phyloP scores from a whole-genome alignment of 208 protist genomes.

The Trypanosoma theileri region DNA sequence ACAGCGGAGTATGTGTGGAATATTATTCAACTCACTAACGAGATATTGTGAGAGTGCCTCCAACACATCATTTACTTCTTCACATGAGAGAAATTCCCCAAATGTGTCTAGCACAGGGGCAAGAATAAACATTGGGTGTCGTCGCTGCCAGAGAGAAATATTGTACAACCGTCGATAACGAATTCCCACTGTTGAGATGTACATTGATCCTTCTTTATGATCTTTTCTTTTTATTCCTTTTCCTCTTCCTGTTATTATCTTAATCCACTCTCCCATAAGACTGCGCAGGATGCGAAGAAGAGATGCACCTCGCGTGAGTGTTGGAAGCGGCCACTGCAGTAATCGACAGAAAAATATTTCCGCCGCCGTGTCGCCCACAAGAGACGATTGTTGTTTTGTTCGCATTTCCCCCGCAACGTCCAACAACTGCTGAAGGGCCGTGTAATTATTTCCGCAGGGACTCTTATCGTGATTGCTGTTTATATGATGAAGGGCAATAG shows the following conservation, averaged over 20 bases:
- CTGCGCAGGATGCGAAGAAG: conserved; percentile 3
- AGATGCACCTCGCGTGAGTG: conserved; percentile 6
- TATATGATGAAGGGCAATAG: conserved; percentile 2
- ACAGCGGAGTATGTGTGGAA: conserved; percentile 57
- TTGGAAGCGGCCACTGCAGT: conserved; percentile 14
- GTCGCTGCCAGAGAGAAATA: conserved; percentile 75
- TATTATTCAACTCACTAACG: conserved; percentile 25
- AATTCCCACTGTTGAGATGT: neutral
- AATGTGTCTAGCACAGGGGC: conserved; percentile 34
- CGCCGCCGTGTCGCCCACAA: neutral
- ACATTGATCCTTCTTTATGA: neutral
- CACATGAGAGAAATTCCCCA: conserved; percentile 16
- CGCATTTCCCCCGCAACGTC: conserved; percentile 18
- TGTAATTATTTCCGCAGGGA: neutral
- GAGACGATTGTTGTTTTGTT: neutral
- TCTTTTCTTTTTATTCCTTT: neutral
- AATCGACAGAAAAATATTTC: conserved; percentile 10
- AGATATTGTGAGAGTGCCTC: conserved; percentile 39
- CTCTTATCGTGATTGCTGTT: too few relatives aligned
- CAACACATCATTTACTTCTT: conserved; percentile 44
- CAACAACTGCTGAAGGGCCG: conserved; percentile 13
- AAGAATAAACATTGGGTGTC: conserved; percentile 57
- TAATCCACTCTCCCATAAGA: conserved; percentile 12
- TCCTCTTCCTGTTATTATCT: neutral
- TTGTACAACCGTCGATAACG: conserved; percentile 49